Evolutionary conservation across 2,329 filamentous ascomycete species (phyloP).

Genomic region (Epichloe aotearoae): DNA sequence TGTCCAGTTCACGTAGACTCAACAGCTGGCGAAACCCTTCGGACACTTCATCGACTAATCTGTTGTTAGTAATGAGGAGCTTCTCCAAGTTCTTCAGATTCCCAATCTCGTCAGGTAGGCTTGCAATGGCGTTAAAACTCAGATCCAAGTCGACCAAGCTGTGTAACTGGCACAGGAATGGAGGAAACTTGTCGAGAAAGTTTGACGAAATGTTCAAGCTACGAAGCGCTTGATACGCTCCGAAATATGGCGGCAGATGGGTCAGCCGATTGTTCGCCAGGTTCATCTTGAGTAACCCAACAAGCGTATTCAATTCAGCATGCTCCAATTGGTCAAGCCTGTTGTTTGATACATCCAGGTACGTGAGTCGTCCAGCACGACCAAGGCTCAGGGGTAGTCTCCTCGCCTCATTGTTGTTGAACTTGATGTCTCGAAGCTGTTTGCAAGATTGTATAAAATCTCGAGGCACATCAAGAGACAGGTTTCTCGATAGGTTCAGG

Average conservation of each 20-base stretch:
- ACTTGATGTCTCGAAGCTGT: constrained; percentile 89
- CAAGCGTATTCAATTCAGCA: constrained; percentile 63
- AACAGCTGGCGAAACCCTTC: constrained; percentile 57
- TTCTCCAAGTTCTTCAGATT: constrained; percentile 69
- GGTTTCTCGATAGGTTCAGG: constrained; percentile 82
- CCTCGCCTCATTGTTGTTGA: constrained; percentile 83
- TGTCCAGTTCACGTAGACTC: constrained; percentile 79
- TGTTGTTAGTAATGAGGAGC: constrained; percentile 92
- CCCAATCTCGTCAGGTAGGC: constrained; percentile 65
- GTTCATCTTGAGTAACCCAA: constrained; percentile 73
- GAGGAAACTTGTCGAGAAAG: constrained; percentile 70
- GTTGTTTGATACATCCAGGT: constrained; percentile 92
- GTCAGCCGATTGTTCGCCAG: constrained; percentile 86
- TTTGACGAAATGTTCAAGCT: constrained; percentile 91
- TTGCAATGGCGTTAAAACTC: constrained; percentile 85
- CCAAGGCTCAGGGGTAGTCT: constrained; percentile 74
- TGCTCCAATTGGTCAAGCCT: constrained; percentile 76
- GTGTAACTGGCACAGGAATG: constrained; percentile 69
- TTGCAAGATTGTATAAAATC: constrained; percentile 93
- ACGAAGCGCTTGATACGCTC: constrained; percentile 62
- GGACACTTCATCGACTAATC: constrained; percentile 63
- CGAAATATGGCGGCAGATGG: constrained; percentile 69
- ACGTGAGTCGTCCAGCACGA: constrained; percentile 68
- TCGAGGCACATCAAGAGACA: constrained; percentile 83
- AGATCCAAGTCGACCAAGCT: constrained; percentile 86